phyloP scores from a whole-genome alignment of 495 filamentous ascomycete species.

The Lophiotrema nucula region DNA sequence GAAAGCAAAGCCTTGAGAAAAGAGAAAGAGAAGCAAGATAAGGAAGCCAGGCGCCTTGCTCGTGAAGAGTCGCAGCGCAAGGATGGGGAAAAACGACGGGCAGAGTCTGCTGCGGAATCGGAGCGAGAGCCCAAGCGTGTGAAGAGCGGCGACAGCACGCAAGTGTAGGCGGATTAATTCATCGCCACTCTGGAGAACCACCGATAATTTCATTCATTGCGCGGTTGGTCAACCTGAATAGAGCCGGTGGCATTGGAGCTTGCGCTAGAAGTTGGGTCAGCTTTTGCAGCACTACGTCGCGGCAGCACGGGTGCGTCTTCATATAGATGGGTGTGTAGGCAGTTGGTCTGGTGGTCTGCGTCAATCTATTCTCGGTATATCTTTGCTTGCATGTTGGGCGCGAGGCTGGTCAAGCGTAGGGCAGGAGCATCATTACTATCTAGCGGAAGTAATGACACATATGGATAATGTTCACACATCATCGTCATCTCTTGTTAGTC shows the following conservation, averaged over 20 bases:
- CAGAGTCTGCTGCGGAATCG: slow-evolving; percentile 21
- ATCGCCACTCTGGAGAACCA: too few species aligned
- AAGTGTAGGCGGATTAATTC: background rate
- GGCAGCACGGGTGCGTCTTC: background rate
- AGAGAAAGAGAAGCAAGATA: slow-evolving; percentile 77
- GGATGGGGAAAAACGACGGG: slow-evolving; percentile 34
- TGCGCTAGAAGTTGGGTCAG: background rate
- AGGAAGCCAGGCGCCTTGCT: slow-evolving; percentile 56
- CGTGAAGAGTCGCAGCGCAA: slow-evolving; percentile 13
- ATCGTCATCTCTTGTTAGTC: background rate
- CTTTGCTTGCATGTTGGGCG: background rate
- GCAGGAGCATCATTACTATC: too few species aligned
- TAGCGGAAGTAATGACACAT: background rate
- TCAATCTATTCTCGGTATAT: background rate
- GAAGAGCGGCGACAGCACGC: slow-evolving; percentile 5
- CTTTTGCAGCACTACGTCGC: background rate
- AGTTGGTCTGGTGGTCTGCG: background rate
- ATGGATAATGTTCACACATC: background rate
- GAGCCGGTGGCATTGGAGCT: background rate
- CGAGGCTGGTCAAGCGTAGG: too few species aligned
- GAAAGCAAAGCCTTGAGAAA: slow-evolving; percentile 94
- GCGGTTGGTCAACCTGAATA: background rate
- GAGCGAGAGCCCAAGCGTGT: slow-evolving; percentile 32
- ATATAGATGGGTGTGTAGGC: background rate
- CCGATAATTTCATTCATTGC: too few species aligned